phyloP scores from a whole-genome alignment of 192 early-diverging fungal genomes.

The Podila horticola region DNA sequence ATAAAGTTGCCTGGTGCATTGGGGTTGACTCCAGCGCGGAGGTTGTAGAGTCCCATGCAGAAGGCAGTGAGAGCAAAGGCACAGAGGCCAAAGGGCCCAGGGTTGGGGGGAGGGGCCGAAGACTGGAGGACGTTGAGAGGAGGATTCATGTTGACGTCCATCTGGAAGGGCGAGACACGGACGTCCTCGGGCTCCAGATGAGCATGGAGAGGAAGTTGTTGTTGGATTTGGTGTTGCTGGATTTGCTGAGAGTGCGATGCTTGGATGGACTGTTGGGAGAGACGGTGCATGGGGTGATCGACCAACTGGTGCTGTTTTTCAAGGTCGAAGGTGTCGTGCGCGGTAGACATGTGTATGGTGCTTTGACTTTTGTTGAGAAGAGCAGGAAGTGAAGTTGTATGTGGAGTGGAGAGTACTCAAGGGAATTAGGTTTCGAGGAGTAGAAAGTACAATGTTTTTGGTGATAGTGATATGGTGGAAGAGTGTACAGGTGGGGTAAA shows the following conservation, averaged over 20 bases:
- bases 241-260: constrained; percentile 25
- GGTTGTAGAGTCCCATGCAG: constrained; percentile 45
- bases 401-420: constrained; percentile 4
- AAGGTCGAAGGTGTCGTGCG: constrained; percentile 29
- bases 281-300: constrained; percentile 27
- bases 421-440: too few relatives aligned
- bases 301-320: constrained; percentile 28
- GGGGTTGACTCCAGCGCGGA: constrained; percentile 22
- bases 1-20: constrained; percentile 38
- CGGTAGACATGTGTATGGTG: constrained; percentile 50
- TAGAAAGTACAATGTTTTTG: too few relatives aligned
- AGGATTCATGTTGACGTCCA: constrained; percentile 38
- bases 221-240: constrained; percentile 13
- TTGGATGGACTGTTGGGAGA: constrained; percentile 15
- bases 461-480: too few relatives aligned
- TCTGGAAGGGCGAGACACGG: constrained; percentile 32
- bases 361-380: constrained; percentile 4
- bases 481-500: too few relatives aligned
- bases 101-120: constrained; percentile 22
- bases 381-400: neutral
- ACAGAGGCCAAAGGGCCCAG: constrained; percentile 46
- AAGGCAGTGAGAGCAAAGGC: constrained; percentile 50
- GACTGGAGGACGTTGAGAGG: constrained; percentile 28
- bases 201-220: constrained; percentile 34
- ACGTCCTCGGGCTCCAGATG: constrained; percentile 39